These are phyloP conservation scores for Tolypocladium sp. DNA, from an alignment of 2,329 filamentous ascomycete species.

Conservation along the genomic window DNA sequence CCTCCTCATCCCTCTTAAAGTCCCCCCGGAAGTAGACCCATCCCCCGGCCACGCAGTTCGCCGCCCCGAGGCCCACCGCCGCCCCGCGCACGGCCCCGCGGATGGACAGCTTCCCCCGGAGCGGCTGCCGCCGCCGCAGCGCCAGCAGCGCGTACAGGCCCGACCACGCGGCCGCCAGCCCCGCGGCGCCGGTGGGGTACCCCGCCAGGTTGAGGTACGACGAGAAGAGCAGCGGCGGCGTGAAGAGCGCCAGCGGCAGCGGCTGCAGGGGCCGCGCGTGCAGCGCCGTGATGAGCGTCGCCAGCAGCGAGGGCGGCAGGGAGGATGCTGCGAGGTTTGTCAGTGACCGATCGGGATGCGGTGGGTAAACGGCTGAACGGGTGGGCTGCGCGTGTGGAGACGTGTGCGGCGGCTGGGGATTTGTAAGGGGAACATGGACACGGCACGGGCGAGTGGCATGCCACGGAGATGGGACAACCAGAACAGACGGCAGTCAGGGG, in stretches of 20 bases:
- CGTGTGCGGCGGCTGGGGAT: not conserved
- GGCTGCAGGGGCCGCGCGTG: conserved; percentile 44
- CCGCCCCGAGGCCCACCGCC: conserved; percentile 38
- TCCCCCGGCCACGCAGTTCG: conserved; percentile 39
- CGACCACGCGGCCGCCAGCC: conserved; percentile 45
- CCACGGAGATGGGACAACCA: not conserved
- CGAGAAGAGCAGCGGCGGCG: conserved; percentile 44
- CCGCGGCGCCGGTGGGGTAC: conserved; percentile 47
- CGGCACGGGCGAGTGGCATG: not conserved
- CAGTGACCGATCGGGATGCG: not conserved
- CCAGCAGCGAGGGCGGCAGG: conserved; percentile 44
- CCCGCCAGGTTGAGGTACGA: conserved; percentile 52
- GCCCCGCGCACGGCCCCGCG: conserved; percentile 40
- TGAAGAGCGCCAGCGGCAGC: conserved; percentile 41
- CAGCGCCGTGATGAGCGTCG: conserved; percentile 46
- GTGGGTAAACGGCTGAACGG: not conserved
- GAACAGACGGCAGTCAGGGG: not conserved
- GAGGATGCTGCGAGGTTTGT: conserved; percentile 33
- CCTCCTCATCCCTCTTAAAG: conserved; percentile 37
- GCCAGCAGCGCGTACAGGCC: conserved; percentile 49
- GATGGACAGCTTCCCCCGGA: conserved; percentile 33
- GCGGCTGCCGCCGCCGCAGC: conserved; percentile 33
- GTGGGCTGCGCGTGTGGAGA: not conserved
- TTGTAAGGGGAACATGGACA: not conserved
- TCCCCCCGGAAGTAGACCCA: conserved; percentile 45